Evolutionary conservation across 2,329 filamentous ascomycete species (phyloP).

Genomic region (Ustilaginoidea virens): DNA sequence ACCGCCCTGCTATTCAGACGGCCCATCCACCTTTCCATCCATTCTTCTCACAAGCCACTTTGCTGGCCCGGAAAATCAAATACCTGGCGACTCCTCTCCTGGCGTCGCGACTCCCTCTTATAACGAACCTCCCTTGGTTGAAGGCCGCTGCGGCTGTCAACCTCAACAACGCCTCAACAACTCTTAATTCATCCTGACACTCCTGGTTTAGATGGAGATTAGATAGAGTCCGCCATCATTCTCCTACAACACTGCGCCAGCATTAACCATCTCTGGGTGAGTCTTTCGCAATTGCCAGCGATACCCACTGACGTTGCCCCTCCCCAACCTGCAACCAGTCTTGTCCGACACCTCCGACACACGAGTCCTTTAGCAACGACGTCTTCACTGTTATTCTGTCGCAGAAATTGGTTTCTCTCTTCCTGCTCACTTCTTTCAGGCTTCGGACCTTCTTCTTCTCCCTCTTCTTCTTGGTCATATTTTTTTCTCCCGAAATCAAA

Average conservation of each 20-base stretch:
- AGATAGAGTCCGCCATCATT: conserved; percentile 2
- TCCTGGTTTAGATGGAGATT: conserved; percentile 2
- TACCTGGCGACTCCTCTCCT: conserved; percentile 5
- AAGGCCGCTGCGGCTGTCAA: conserved; percentile 1
- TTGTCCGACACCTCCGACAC: too few species aligned
- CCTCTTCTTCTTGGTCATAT: background rate
- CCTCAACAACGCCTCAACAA: background rate
- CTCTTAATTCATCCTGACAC: background rate
- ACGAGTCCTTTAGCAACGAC: too few species aligned
- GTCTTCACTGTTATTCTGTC: too few species aligned
- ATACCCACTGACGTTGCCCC: too few species aligned
- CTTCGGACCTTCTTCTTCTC: background rate
- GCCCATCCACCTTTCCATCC: background rate
- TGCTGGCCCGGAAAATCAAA: conserved; percentile 3
- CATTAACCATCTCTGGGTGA: too few species aligned
- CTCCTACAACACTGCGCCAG: too few species aligned
- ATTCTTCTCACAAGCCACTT: conserved; percentile 1
- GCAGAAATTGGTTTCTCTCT: background rate
- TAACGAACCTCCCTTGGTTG: background rate
- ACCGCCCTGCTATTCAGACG: too few species aligned
- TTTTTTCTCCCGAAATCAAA: too few species aligned
- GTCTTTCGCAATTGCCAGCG: too few species aligned
- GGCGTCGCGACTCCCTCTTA: conserved; percentile 6
- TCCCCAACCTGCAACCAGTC: too few species aligned
- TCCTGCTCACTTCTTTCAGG: background rate